Evolutionary conservation across 306 rosid species (phyloP), one percentile per base, ranked within the genome.

Genomic region (Rosa chinensis): DNA sequence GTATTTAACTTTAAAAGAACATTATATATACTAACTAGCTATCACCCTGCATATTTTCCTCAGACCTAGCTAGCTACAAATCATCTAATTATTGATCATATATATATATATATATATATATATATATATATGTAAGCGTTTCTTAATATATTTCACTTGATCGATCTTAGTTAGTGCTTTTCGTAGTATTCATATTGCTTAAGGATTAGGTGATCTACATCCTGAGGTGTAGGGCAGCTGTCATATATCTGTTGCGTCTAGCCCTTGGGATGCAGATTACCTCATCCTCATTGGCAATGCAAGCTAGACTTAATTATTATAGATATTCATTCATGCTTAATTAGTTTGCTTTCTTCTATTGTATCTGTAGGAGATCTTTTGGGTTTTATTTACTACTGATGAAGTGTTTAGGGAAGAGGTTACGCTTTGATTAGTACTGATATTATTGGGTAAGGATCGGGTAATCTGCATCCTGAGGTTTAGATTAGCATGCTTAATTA

Each of bases 381-480:
- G 35, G 35, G 35, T 32, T 32, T 32, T 32, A 32, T 32, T 32
- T 32, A 32, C 35, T 32, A 32, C 35, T 32, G 35, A 32, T n/a
- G n/a, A n/a, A n/a, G n/a, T n/a, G n/a, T n/a, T n/a, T n/a, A n/a
- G n/a, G n/a, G n/a, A n/a, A n/a, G n/a, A n/a, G 35, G 1, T 32
- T 32, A 32, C 35, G 35, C 35, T 32, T 32, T 32, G 35, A 32
- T 32, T 1, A 32, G 35, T 32, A 32, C 35, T 32, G 35, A 32
- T 32, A 32, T 32, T 32, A 40, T 28, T 59, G 39, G 13, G 66
- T 59, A 21, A 62, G 18, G 53, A 10, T 43, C 73, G 9, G 73
- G 73, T 69, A 69, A 69, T 69, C 73, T 45, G 42, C 40, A 70
- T 45, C 58, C 49, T 40, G 4, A 68, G 35, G 73, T 68, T 32